Evolutionary conservation across 2,329 filamentous ascomycete genomes (phyloP).

Genomic region (Aspergillus melleus): DNA sequence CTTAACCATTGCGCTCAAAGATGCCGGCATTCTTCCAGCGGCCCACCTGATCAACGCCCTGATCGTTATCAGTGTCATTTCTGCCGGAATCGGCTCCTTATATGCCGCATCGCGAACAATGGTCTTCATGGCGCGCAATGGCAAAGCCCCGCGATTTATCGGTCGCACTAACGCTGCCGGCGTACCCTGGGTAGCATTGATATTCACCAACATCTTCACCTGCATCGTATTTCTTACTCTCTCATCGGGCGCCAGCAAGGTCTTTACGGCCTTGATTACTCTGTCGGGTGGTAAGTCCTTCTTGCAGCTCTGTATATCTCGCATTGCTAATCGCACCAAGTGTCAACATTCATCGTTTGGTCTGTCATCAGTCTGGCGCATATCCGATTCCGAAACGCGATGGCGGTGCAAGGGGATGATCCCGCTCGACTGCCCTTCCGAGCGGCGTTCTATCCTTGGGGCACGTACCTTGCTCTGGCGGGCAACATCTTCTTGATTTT

Average conservation of each 20-base stretch:
- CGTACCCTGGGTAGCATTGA: constrained; percentile 59
- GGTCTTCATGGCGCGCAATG: constrained; percentile 71
- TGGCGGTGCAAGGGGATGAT: constrained; percentile 38
- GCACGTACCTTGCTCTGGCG: constrained; percentile 48
- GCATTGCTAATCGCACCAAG: constrained; percentile 13
- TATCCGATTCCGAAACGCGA: constrained; percentile 43
- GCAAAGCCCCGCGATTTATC: constrained; percentile 69
- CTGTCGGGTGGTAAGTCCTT: constrained; percentile 32
- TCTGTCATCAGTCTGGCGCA: constrained; percentile 43
- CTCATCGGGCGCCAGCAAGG: constrained; percentile 30
- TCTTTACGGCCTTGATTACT: constrained; percentile 34
- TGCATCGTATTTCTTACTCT: constrained; percentile 36
- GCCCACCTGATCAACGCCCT: constrained; percentile 77
- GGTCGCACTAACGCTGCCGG: constrained; percentile 67
- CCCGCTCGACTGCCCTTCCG: constrained; percentile 49
- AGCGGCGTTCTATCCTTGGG: constrained; percentile 53
- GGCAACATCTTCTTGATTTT: constrained; percentile 53
- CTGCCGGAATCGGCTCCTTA: constrained; percentile 71
- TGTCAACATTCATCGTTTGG: constrained; percentile 44
- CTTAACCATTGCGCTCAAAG: constrained; percentile 72
- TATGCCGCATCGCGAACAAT: constrained; percentile 76
- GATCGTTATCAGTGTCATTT: constrained; percentile 71
- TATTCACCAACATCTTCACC: constrained; percentile 70
- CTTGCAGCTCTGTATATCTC: not conserved
- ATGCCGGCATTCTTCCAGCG: constrained; percentile 70